Percentiles rank a stretch among this genome's conserved stretches.
Conservation (phyloP, 176 grass and related monocot genomes). For the Avena eriantha region DNA sequence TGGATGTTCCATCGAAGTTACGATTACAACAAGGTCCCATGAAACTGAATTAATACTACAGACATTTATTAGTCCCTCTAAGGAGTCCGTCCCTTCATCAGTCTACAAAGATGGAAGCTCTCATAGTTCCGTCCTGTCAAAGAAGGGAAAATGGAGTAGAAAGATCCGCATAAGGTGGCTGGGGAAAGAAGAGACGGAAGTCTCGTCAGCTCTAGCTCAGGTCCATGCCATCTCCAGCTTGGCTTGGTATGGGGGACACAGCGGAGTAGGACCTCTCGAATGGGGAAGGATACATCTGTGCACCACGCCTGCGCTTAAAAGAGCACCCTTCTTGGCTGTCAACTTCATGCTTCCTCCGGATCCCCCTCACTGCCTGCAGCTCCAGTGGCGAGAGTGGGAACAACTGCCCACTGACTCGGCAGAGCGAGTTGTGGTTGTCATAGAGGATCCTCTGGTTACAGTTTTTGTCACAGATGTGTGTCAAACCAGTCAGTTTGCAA, state of each 20-base stretch:
- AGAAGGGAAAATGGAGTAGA: slow-evolving; percentile 46
- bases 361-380: slow-evolving; percentile 84
- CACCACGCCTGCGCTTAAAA: slow-evolving; percentile 87
- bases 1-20: slow-evolving; percentile 54
- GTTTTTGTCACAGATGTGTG: slow-evolving; percentile 98
- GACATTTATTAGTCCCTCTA: slow-evolving; percentile 65
- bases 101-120: slow-evolving; percentile 56
- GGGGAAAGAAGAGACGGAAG: slow-evolving; percentile 56
- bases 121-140: slow-evolving; percentile 60
- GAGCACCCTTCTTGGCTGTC: slow-evolving; percentile 78
- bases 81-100: slow-evolving; percentile 66
- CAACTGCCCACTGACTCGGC: slow-evolving; percentile 88
- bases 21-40: slow-evolving; percentile 63
- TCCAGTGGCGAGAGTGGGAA: slow-evolving; percentile 87
- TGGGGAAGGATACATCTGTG: slow-evolving; percentile 74
- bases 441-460: slow-evolving; percentile 98
- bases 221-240: slow-evolving; percentile 98
- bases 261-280: slow-evolving; percentile 87
- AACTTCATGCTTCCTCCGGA: slow-evolving; percentile 91
- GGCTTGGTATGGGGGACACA: slow-evolving; percentile 76
- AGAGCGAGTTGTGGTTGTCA: slow-evolving; percentile 94
- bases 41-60: slow-evolving; percentile 61
- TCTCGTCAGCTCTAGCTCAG: slow-evolving; percentile 88
- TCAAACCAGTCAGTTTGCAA: slow-evolving; percentile 86
- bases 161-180: slow-evolving; percentile 38